These are phyloP conservation scores for Salinomyces thailandicus DNA, from an alignment of 2,329 filamentous ascomycete genomes.

Conservation along the genomic window DNA sequence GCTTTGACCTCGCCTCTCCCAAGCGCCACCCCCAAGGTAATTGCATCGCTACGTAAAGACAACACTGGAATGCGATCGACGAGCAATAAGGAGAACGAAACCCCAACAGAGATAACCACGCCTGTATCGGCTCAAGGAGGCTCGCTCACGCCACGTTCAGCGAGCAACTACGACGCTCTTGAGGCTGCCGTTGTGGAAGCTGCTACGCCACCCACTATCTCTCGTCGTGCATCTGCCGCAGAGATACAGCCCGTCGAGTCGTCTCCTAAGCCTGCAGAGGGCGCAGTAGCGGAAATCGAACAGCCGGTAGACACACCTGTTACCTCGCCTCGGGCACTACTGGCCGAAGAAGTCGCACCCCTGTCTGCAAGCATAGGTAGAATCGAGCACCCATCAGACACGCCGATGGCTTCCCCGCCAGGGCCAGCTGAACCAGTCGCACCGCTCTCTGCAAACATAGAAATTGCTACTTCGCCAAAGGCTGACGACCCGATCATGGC, in stretches of 20 bases:
- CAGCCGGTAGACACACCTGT: too few species aligned
- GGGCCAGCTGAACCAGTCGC: too few species aligned
- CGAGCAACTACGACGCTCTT: conserved; percentile 15
- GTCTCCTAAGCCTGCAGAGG: not conserved
- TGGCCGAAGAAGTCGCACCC: too few species aligned
- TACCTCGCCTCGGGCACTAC: too few species aligned
- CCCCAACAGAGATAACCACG: conserved; percentile 8
- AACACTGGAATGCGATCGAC: conserved; percentile 18
- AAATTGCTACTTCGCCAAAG: too few species aligned
- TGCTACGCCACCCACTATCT: conserved; percentile 4
- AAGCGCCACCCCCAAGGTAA: conserved; percentile 14
- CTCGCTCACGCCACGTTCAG: not conserved
- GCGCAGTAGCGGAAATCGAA: too few species aligned
- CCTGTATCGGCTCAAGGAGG: conserved; percentile 1
- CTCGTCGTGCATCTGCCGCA: conserved; percentile 2
- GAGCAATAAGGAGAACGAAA: conserved; percentile 25
- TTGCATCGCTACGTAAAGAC: conserved; percentile 17
- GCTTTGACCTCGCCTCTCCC: conserved; percentile 13
- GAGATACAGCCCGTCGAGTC: not conserved
- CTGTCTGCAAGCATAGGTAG: too few species aligned
- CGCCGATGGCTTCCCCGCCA: conserved; percentile 1
- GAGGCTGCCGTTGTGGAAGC: conserved; percentile 17
- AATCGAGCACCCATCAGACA: conserved; percentile 3
- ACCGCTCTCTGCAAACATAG: too few species aligned
- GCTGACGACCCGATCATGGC: conserved; percentile 36